Evolutionary conservation across 1,139 yeast genomes (phyloP).

Genomic region (Diutina scorzettiae): DNA sequence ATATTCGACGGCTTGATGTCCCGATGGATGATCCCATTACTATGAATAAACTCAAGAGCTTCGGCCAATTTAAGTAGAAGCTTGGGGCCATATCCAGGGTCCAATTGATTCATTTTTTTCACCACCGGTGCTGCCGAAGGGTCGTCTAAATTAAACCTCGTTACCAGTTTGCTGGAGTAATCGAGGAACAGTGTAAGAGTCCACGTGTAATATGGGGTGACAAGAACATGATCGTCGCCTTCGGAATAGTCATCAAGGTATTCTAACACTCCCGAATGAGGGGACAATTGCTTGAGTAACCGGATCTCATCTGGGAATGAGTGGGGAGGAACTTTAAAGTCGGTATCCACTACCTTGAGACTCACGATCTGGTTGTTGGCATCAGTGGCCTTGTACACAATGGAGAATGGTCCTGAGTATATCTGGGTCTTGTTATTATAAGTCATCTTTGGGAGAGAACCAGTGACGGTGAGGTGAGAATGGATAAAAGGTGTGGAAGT

Average conservation of each 20-base stretch:
- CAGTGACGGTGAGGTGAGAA: no score
- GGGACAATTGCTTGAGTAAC: slow-evolving; percentile 15
- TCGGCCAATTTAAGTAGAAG: slow-evolving; percentile 31
- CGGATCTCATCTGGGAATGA: slow-evolving; percentile 22
- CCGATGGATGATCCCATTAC: slow-evolving; percentile 63
- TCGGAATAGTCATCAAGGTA: slow-evolving; percentile 13
- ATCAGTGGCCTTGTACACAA: neutral
- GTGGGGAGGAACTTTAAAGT: slow-evolving; percentile 28
- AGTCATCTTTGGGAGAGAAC: no score
- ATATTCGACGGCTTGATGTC: slow-evolving; percentile 80
- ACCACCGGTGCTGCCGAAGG: slow-evolving; percentile 11
- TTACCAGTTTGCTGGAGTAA: slow-evolving; percentile 9
- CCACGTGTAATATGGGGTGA: slow-evolving; percentile 20
- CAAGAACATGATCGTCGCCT: slow-evolving; percentile 25
- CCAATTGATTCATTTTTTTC: slow-evolving; percentile 11
- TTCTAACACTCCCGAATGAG: neutral
- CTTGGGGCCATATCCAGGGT: slow-evolving; percentile 9
- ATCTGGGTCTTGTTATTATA: neutral
- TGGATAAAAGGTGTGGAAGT: no score
- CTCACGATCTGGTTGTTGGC: neutral
- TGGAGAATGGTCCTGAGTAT: neutral
- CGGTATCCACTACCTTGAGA: slow-evolving; percentile 29
- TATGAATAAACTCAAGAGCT: slow-evolving; percentile 43
- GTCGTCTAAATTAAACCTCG: slow-evolving; percentile 11
- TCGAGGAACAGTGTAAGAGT: slow-evolving; percentile 14